Conservation (phyloP, 345 rosid species). For the Pistacia integerrima region DNA sequence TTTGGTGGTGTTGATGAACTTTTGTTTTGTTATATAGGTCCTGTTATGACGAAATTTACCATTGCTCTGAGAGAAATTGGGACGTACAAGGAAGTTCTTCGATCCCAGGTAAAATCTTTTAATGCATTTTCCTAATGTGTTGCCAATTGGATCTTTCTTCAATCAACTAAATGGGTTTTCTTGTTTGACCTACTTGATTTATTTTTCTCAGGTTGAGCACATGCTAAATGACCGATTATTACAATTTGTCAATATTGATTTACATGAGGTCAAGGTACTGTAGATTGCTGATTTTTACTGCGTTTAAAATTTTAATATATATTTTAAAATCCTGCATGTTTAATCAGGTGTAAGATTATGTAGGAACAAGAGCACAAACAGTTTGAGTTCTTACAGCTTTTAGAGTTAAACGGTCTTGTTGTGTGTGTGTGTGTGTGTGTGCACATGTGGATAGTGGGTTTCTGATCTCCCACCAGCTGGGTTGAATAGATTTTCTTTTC, state of each 20-base stretch:
- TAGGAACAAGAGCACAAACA: not conserved
- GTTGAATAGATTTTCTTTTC: slow-evolving; percentile 4
- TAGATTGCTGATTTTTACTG: slow-evolving; percentile 24
- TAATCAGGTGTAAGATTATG: not conserved
- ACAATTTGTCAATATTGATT: slow-evolving; percentile 84
- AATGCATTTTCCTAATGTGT: slow-evolving; percentile 8
- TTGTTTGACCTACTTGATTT: not conserved
- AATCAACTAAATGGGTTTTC: not conserved
- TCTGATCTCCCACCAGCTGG: not conserved
- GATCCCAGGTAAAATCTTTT: slow-evolving; percentile 72
- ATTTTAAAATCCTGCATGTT: not conserved
- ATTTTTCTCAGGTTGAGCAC: slow-evolving; percentile 78
- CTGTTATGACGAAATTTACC: slow-evolving; percentile 99
- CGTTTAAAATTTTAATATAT: not conserved
- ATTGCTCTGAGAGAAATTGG: slow-evolving; percentile 99
- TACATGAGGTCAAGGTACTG: slow-evolving; percentile 91
- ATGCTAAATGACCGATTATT: slow-evolving; percentile 91
- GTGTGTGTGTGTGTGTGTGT: not conserved
- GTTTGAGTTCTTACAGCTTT: not conserved
- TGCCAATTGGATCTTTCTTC: not conserved
- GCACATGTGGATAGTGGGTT: not conserved
- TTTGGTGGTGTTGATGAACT: slow-evolving; percentile 18
- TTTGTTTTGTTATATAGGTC: slow-evolving; percentile 55
- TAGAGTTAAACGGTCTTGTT: not conserved
- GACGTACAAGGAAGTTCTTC: slow-evolving; percentile 95